Base-by-base conservation (phyloP, 331 rosid species). In the Telfairia occidentalis region DNA sequence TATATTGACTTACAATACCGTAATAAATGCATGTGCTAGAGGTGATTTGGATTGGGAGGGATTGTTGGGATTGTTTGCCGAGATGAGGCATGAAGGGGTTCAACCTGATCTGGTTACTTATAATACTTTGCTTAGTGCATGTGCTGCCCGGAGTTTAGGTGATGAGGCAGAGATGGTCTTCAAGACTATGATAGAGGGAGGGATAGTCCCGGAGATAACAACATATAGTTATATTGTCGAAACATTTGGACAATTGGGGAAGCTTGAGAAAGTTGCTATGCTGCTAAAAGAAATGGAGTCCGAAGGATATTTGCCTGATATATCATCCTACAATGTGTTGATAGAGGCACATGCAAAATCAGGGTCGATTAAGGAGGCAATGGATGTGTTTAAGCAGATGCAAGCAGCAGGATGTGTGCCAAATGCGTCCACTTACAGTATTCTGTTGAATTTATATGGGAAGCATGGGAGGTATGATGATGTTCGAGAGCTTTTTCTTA, bases 31-130 rank as follows among this genome's bases (percentile, higher is more conserved):
- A 46, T 92, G 97, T 82, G 96, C 97, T 15, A 85, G 99, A 82
- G 97, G 97, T 38, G 97, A 96, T 71, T 77, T 92, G 83, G 97
- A 92, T 81, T 92, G 99, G 97, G 97, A 92, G 80, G 97, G 96
- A 2, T 80, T 95, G 53, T 81, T 95, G 54, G 99, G 96, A 11
- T 84, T 95, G 77, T 95, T 95, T 76, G 99, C 99, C 7, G 99
- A 95, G 74, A 92, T 92, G 99, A 83, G 99, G 84, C 97, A 95
- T 49, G 99, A 90, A 75, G 97, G 99, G 19, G 74, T 95, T 38
- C 97, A 82, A 8, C 97, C 97, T 13, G 99, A 95, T 80, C 83
- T 92, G 50, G 77, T 89, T 53, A 92, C 99, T 71, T 90, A 92
- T 7, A 95, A 95, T 74, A 87, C 97, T 15, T 79, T 95, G 90